phyloP scores from a whole-genome alignment of 1,139 yeast genomes.

The Protomyces arabidopsidicola region DNA sequence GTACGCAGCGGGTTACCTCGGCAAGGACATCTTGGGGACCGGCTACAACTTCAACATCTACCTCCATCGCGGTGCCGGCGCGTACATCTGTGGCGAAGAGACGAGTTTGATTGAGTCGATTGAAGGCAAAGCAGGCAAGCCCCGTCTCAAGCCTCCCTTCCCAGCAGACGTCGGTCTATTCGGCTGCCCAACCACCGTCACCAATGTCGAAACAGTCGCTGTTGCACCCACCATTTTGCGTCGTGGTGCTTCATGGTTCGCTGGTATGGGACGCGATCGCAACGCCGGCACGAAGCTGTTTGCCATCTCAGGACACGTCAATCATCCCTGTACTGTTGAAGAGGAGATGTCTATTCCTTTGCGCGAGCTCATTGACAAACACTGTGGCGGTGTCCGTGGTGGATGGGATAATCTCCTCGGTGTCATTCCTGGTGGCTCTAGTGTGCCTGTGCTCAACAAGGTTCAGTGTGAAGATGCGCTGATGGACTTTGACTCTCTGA shows the following conservation, averaged over 20 bases:
- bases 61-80: constrained; percentile 88
- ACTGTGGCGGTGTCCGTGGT: constrained; percentile 84
- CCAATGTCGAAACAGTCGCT: constrained; percentile 84
- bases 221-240: constrained; percentile 84
- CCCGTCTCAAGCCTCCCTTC: constrained; percentile 88
- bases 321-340: constrained; percentile 86
- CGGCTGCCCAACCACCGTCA: constrained; percentile 85
- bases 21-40: constrained; percentile 79
- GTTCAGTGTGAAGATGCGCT: constrained; percentile 60
- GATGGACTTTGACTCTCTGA: constrained; percentile 82
- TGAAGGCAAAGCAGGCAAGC: constrained; percentile 90
- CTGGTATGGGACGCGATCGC: constrained; percentile 75
- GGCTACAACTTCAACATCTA: constrained; percentile 78
- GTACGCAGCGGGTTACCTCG: constrained; percentile 69
- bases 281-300: constrained; percentile 75
- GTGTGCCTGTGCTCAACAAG: constrained; percentile 74
- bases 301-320: constrained; percentile 84
- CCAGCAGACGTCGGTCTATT: constrained; percentile 89
- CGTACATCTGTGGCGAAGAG: constrained; percentile 87
- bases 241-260: constrained; percentile 86
- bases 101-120: constrained; percentile 80
- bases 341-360: constrained; percentile 89
- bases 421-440: constrained; percentile 82
- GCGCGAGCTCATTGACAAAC: constrained; percentile 72
- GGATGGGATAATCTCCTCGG: constrained; percentile 89